Evolutionary conservation across 78 protist species (phyloP).

Genomic region (Dictyostelium firmibasis): DNA sequence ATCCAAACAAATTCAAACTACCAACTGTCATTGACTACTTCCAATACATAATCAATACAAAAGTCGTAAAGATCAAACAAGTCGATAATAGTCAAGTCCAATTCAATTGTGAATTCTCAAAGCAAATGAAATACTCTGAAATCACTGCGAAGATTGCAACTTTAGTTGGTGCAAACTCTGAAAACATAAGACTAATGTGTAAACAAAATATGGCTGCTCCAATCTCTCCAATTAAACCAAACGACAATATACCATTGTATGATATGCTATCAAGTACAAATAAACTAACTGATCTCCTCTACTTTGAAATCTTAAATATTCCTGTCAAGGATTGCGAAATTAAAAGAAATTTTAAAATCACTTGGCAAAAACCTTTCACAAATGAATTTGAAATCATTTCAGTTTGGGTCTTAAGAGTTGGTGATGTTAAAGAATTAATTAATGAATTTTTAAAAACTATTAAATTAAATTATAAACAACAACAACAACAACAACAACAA

Average conservation of each 20-base stretch:
- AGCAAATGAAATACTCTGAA: constrained; percentile 52
- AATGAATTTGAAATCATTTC: constrained; percentile 26
- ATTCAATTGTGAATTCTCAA: constrained; percentile 33
- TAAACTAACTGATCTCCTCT: constrained; percentile 12
- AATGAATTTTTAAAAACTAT: constrained; percentile 22
- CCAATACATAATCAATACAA: constrained; percentile 5
- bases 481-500: constrained; percentile 1
- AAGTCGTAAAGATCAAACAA: constrained; percentile 35
- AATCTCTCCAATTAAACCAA: constrained; percentile 56
- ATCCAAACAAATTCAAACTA: background rate
- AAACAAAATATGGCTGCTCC: background rate
- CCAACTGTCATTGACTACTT: constrained; percentile 30
- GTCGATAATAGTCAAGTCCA: constrained; percentile 2
- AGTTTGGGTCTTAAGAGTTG: constrained; percentile 35
- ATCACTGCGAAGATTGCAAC: constrained; percentile 36
- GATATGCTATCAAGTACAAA: constrained; percentile 15
- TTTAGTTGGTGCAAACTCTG: constrained; percentile 10
- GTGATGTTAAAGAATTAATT: constrained; percentile 28
- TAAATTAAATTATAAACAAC: background rate
- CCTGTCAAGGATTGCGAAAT: constrained; percentile 73
- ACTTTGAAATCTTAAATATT: constrained; percentile 51
- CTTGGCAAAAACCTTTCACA: constrained; percentile 39
- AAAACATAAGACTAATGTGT: constrained; percentile 36
- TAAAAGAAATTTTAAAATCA: constrained; percentile 58
- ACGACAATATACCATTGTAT: constrained; percentile 61